Evolutionary conservation across 2,329 filamentous ascomycete species (phyloP).

Genomic region (Fusarium sp.): DNA sequence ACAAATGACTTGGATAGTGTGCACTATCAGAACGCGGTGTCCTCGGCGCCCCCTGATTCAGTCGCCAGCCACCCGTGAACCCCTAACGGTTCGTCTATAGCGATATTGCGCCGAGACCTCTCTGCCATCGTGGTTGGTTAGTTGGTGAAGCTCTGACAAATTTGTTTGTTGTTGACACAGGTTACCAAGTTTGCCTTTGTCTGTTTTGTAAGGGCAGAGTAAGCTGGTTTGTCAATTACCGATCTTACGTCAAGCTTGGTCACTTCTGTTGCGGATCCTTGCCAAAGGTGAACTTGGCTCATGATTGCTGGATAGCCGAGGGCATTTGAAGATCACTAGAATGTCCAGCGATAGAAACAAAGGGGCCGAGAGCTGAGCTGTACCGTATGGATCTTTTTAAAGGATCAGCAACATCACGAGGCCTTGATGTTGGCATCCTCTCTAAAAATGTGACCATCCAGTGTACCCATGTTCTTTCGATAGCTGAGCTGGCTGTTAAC

Average conservation of each 20-base stretch:
- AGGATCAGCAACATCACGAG: neutral
- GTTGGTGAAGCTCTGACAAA: neutral
- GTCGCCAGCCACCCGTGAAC: neutral
- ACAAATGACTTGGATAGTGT: neutral
- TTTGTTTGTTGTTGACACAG: neutral
- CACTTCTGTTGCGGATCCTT: neutral
- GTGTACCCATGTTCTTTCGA: neutral
- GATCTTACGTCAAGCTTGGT: neutral
- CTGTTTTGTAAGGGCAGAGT: neutral
- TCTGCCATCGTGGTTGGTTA: neutral
- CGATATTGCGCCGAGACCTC: neutral
- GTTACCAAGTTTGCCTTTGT: neutral
- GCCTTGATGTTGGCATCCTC: neutral
- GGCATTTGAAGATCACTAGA: neutral
- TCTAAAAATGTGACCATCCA: neutral
- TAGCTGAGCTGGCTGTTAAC: neutral
- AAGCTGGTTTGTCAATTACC: neutral
- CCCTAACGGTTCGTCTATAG: neutral
- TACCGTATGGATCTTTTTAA: neutral
- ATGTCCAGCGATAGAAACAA: neutral
- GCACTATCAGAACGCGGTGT: neutral
- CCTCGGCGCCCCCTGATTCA: neutral
- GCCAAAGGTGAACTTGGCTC: neutral
- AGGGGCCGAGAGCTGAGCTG: neutral
- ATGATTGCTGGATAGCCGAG: neutral